Evolutionary conservation across 306 rosid genomes (phyloP).

Genomic region (Spatholobus suberectus): DNA sequence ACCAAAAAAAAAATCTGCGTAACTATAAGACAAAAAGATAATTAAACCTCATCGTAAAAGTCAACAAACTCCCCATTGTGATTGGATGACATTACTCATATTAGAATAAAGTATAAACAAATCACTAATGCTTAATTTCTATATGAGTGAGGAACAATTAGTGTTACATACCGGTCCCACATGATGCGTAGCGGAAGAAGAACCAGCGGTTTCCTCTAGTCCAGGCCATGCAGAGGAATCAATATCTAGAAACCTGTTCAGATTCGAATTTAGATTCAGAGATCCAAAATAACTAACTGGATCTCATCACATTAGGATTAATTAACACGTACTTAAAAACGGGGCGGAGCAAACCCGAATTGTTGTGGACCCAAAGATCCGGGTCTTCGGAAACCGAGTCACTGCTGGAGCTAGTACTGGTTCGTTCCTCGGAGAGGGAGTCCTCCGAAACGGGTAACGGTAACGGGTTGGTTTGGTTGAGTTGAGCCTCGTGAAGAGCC

Average conservation of each 20-base stretch:
- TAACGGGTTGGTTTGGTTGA: conserved; percentile 60
- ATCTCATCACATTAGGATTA: background rate
- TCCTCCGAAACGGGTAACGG: conserved; percentile 40
- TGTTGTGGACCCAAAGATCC: conserved; percentile 71
- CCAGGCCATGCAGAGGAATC: conserved; percentile 84
- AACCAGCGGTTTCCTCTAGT: conserved; percentile 85
- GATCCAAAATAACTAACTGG: background rate
- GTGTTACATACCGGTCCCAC: conserved; percentile 78
- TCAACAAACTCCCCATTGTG: no score
- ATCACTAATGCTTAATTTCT: background rate
- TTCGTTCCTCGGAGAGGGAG: conserved; percentile 38
- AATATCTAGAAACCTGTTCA: conserved; percentile 71
- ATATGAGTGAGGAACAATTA: background rate
- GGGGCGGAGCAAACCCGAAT: conserved; percentile 70
- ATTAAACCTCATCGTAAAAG: no score
- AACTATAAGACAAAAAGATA: no score
- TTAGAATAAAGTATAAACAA: background rate
- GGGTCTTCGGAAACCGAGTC: conserved; percentile 77
- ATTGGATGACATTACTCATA: no score
- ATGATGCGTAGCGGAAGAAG: conserved; percentile 63
- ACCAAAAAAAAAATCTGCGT: no score
- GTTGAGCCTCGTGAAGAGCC: conserved; percentile 77
- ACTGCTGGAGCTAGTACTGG: conserved; percentile 58
- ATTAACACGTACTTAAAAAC: conserved; percentile 59
- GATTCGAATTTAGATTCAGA: background rate